Evolutionary conservation across 495 filamentous ascomycete species (phyloP), one percentile per base, ranked within the genome.

Genomic region (Talaromyces nanjingensis): DNA sequence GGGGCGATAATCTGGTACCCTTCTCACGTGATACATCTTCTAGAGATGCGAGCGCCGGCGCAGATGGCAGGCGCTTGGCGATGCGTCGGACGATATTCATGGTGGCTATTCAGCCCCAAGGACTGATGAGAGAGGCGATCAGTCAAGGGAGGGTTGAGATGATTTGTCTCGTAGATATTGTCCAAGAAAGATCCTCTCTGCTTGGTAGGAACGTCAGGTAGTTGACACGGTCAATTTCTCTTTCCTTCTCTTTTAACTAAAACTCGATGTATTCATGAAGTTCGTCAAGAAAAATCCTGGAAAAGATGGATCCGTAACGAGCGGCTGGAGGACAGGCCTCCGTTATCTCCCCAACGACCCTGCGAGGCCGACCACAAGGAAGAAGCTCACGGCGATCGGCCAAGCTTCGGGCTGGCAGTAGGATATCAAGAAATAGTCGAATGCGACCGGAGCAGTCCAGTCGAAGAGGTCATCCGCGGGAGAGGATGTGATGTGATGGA

Each of bases 71-170:
- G 71, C 86, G 82, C 76, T 88, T 86, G 60, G 77, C 74, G 59
- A 90, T 71, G 68, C 87, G 81, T 71, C 86, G 84, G 71, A 86
- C 79, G 68, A 88, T 79, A 64, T 85, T 82, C 87, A 90, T 64
- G 56, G 56, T 49, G 42, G 63, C 56, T 60, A 37, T 9, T n/a
- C 29, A 64, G 31, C 42, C 54, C 45, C 34, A 60, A 39, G 20
- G 18, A 39, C 53, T 47, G 42, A 60, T n/a, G 29, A 39, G 37
- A 47, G 39, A 24, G 25, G 22, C 55, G 33, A 31, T 58, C 55
- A 52, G 12, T 18, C 55, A 33, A 49, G 33, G 20, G 20, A 20
- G 24, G 18, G 12, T 45, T 34, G 53, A 39, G 56, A 49, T 20
- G 47, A 9, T 12, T 59, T 20, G 55, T 29, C 27, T 60, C 55